Conservation (phyloP, 306 rosid genomes). For the Luffa aegyptiaca region DNA sequence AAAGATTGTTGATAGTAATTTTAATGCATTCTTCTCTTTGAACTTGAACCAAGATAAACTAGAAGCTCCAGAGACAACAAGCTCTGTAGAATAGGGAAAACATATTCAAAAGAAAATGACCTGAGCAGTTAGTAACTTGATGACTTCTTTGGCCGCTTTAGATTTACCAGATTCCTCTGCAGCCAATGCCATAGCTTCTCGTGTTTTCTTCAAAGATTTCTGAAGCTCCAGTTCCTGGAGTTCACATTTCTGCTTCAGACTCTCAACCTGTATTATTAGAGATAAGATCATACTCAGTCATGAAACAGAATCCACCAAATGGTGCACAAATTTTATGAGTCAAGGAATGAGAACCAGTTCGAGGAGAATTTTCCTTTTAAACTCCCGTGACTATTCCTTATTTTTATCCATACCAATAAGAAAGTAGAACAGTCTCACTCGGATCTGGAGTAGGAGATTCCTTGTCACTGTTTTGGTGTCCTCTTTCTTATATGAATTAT, state of each 20-base stretch:
- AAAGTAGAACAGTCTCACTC: background rate
- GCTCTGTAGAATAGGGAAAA: conserved; percentile 10
- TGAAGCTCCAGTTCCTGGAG: conserved; percentile 77
- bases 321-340: background rate
- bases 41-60: background rate
- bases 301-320: background rate
- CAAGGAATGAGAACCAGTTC: background rate
- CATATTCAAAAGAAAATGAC: conserved; percentile 28
- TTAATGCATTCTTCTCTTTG: background rate
- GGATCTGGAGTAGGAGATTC: background rate
- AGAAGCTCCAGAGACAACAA: conserved; percentile 10
- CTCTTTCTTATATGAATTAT: background rate
- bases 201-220: conserved; percentile 63
- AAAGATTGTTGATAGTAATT: background rate
- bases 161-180: conserved; percentile 81
- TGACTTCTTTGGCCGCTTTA: conserved; percentile 89
- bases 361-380: background rate
- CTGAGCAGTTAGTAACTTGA: conserved; percentile 86
- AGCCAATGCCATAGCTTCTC: conserved; percentile 69
- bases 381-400: background rate
- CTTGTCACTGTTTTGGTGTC: background rate
- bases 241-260: conserved; percentile 67
- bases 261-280: conserved; percentile 54
- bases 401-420: background rate
- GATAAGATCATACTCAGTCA: background rate